phyloP scores from a whole-genome alignment of 2,329 filamentous ascomycete species.

The Aspergillus aculeatinus region DNA sequence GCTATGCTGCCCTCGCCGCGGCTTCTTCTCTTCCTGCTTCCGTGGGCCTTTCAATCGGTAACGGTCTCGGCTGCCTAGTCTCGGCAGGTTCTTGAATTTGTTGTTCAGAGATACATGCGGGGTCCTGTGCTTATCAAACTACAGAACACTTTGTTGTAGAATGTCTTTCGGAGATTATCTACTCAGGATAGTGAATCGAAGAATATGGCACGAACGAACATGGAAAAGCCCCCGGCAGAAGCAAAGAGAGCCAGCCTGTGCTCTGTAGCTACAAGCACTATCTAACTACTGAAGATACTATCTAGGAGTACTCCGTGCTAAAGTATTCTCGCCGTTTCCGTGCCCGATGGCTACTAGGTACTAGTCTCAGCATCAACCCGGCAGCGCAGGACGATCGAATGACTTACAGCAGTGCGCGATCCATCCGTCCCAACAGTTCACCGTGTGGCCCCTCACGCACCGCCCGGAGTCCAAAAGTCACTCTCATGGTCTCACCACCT shows the following conservation, averaged over 20 bases:
- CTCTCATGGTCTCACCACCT: neutral
- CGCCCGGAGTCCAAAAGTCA: conserved; percentile 9
- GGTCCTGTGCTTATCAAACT: no score
- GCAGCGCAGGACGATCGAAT: conserved; percentile 24
- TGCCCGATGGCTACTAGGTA: neutral
- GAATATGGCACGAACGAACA: no score
- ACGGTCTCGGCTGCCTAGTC: neutral
- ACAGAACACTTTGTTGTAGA: no score
- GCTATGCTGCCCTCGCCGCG: neutral
- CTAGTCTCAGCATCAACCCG: conserved; percentile 22
- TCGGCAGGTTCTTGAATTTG: no score
- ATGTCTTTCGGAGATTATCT: neutral
- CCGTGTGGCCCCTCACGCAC: conserved; percentile 13
- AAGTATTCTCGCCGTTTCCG: neutral
- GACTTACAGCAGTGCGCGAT: conserved; percentile 23
- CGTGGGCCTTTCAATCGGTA: neutral
- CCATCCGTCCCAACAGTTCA: conserved; percentile 22
- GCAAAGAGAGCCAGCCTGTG: neutral
- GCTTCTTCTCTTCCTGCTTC: neutral
- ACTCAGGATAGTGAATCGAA: neutral
- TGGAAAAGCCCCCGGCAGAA: neutral
- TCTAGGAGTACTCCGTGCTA: neutral
- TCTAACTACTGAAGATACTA: no score
- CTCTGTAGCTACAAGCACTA: no score
- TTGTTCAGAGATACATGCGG: no score